These are phyloP conservation scores for Alternaria solani DNA, from an alignment of 2,329 filamentous ascomycete species.

Conservation along the genomic window DNA sequence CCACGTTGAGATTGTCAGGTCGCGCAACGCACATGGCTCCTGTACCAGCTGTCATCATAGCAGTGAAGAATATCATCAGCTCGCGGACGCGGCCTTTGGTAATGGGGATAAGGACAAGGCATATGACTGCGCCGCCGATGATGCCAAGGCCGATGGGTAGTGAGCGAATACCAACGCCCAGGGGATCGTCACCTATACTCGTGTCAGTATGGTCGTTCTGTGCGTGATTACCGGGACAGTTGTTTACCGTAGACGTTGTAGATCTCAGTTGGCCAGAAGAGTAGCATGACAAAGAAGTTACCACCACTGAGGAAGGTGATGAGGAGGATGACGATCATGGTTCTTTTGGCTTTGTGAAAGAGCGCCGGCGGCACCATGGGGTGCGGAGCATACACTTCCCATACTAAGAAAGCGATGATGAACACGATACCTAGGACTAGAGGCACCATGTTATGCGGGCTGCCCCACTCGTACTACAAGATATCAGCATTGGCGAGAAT, in stretches of 20 bases:
- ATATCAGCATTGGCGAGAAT: conserved; percentile 52
- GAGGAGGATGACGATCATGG: conserved; percentile 43
- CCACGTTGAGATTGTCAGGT: conserved; percentile 61
- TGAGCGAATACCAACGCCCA: conserved; percentile 70
- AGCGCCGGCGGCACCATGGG: conserved; percentile 55
- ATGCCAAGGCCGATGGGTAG: conserved; percentile 72
- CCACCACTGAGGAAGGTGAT: conserved; percentile 48
- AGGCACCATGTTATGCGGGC: conserved; percentile 63
- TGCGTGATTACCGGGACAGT: background rate
- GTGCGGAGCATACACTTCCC: conserved; percentile 54
- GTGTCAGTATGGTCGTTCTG: conserved; percentile 7
- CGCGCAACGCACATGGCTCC: conserved; percentile 62
- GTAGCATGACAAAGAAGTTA: conserved; percentile 46
- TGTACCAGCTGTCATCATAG: conserved; percentile 71
- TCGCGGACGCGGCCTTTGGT: conserved; percentile 67
- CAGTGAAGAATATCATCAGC: conserved; percentile 66
- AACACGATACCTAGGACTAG: conserved; percentile 61
- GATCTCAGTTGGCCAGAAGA: conserved; percentile 48
- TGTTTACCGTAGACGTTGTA: conserved; percentile 46
- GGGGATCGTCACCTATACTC: conserved; percentile 62
- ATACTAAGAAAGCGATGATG: conserved; percentile 61
- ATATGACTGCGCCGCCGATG: conserved; percentile 66
- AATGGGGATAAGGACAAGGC: conserved; percentile 65
- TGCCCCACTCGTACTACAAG: conserved; percentile 64
- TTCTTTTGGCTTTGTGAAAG: conserved; percentile 42